phyloP scores from a whole-genome alignment of 768 basidiomycete species.

The Trametes cinnabarina region DNA sequence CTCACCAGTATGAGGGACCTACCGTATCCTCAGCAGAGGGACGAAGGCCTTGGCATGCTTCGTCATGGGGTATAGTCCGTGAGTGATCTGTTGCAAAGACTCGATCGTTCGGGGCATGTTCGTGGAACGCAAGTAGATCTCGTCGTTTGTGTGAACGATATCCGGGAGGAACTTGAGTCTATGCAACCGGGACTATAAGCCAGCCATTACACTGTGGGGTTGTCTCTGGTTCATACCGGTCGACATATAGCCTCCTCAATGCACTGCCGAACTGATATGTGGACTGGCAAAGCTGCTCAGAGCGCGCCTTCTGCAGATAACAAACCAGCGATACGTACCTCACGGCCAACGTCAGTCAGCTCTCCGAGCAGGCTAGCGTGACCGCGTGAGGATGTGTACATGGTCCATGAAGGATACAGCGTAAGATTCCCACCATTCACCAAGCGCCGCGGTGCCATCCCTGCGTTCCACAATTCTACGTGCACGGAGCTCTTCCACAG shows the following conservation, averaged over 20 bases:
- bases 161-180: constrained; percentile 70
- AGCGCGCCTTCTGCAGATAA: too few species aligned
- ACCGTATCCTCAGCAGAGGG: constrained; percentile 60
- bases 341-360: constrained; percentile 66
- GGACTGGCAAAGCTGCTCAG: constrained; percentile 42
- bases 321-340: constrained; percentile 41
- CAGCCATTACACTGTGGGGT: too few species aligned
- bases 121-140: constrained; percentile 71
- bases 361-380: constrained; percentile 62
- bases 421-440: constrained; percentile 55
- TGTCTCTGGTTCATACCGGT: constrained; percentile 45
- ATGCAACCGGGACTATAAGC: too few species aligned
- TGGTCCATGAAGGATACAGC: neutral
- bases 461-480: constrained; percentile 52
- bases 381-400: neutral
- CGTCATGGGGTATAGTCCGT: constrained; percentile 63
- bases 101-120: constrained; percentile 78
- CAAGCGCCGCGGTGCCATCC: constrained; percentile 53
- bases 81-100: constrained; percentile 68
- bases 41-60: constrained; percentile 45
- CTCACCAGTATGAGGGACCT: constrained; percentile 9
- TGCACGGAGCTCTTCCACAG: constrained; percentile 34
- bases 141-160: constrained; percentile 38
- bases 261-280: constrained; percentile 61
- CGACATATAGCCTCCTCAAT: constrained; percentile 62